A percentile compares a stretch with the other conserved stretches of the same genome.
These are phyloP conservation scores for Leccinum pachyderme DNA, from an alignment of 1,284 basidiomycete genomes.

Conservation along the genomic window DNA sequence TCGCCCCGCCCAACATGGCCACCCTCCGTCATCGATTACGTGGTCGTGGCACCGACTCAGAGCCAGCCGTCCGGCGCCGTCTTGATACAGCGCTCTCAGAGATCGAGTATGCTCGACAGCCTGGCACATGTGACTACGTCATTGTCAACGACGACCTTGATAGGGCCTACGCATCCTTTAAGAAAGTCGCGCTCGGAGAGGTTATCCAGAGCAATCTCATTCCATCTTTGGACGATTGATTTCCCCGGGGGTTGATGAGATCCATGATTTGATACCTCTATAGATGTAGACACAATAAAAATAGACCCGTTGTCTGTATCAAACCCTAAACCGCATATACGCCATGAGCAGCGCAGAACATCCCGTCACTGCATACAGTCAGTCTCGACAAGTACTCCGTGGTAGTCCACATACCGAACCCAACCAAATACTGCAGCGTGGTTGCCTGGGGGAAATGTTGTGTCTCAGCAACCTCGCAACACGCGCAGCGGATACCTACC, in stretches of 20 bases:
- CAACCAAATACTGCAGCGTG: conserved; percentile 80
- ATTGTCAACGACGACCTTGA: conserved; percentile 94
- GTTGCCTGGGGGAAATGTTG: conserved; percentile 52
- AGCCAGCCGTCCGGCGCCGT: conserved; percentile 71
- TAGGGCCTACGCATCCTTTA: conserved; percentile 73
- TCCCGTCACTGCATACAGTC: conserved; percentile 63
- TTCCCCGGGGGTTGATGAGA: background rate
- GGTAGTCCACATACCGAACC: conserved; percentile 59
- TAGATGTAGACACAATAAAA: conserved; percentile 7
- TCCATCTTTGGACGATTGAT: conserved; percentile 57
- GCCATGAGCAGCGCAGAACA: conserved; percentile 86
- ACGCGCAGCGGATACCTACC: conserved; percentile 40
- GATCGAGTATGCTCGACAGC: conserved; percentile 80
- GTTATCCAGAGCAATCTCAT: conserved; percentile 51
- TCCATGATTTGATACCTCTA: conserved; percentile 10
- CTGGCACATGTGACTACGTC: conserved; percentile 77
- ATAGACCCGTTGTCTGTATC: background rate
- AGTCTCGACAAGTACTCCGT: conserved; percentile 7
- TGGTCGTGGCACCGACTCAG: conserved; percentile 84
- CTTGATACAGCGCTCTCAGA: conserved; percentile 82
- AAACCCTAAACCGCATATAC: conserved; percentile 69
- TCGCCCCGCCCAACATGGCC: conserved; percentile 82
- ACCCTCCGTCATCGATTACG: conserved; percentile 69
- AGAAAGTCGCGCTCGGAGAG: conserved; percentile 70
- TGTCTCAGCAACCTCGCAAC: conserved; percentile 6